These are phyloP conservation scores for Penicillium expansum DNA, from an alignment of 2,329 filamentous ascomycete genomes.

Conservation along the genomic window DNA sequence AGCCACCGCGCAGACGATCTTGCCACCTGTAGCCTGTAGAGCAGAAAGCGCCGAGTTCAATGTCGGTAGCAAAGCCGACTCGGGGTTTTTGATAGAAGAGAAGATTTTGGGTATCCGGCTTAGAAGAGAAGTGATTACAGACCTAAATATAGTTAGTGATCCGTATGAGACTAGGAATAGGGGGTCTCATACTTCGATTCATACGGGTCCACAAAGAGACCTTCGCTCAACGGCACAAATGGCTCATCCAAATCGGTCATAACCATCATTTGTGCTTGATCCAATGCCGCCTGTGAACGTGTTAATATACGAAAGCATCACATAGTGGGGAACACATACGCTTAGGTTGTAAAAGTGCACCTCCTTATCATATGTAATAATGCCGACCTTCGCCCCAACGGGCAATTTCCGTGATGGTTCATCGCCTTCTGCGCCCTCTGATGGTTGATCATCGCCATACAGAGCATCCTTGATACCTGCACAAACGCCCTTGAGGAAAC, in stretches of 20 bases:
- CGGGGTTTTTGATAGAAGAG: conserved; percentile 80
- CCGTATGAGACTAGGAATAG: background rate
- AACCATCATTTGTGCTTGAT: conserved; percentile 95
- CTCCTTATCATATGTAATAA: conserved; percentile 93
- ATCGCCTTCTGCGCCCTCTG: conserved; percentile 53
- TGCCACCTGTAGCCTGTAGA: conserved; percentile 82
- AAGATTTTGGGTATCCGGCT: conserved; percentile 82
- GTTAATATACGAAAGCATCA: conserved; percentile 24
- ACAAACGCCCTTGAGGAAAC: conserved; percentile 85
- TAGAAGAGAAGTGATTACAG: conserved; percentile 84
- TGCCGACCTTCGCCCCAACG: conserved; percentile 80
- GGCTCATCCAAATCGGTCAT: conserved; percentile 98
- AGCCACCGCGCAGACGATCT: conserved; percentile 82
- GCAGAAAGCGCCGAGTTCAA: conserved; percentile 82
- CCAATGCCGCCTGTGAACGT: conserved; percentile 60
- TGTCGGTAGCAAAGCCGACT: conserved; percentile 80
- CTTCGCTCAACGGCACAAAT: conserved; percentile 86
- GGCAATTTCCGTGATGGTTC: conserved; percentile 60
- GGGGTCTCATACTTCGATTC: conserved; percentile 66
- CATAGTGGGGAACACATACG: conserved; percentile 50
- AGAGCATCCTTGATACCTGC: conserved; percentile 81
- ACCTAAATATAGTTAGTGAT: conserved; percentile 43
- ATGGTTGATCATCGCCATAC: conserved; percentile 64
- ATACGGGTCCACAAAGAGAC: conserved; percentile 90
- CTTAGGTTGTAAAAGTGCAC: conserved; percentile 98